These are phyloP conservation scores for Lactarius trivialis DNA, from an alignment of 768 basidiomycete species.

Conservation along the genomic window DNA sequence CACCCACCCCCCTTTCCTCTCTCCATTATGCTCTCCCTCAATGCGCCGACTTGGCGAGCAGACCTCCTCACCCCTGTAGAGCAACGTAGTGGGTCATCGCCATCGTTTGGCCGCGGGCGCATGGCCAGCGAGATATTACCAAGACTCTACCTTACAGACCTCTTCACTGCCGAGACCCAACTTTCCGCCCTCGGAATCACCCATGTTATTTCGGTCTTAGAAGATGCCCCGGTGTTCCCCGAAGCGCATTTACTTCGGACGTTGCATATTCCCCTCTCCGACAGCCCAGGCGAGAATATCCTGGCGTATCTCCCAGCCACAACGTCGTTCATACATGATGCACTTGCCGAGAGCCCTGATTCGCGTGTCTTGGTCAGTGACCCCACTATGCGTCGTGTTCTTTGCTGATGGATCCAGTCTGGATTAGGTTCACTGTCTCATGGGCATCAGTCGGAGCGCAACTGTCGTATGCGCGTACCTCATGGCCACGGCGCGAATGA, in stretches of 20 bases:
- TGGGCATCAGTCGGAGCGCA: constrained; percentile 70
- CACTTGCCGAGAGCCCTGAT: constrained; percentile 37
- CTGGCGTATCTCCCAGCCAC: constrained; percentile 40
- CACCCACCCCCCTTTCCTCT: neutral
- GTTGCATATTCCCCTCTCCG: constrained; percentile 49
- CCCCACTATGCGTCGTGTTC: too few species aligned
- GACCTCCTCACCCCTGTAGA: constrained; percentile 10
- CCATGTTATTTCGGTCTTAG: constrained; percentile 63
- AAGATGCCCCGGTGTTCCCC: constrained; percentile 36
- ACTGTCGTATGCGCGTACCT: constrained; percentile 72
- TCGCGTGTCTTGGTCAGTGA: constrained; percentile 45
- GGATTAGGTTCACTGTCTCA: constrained; percentile 65
- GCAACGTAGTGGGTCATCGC: neutral
- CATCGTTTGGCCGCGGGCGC: neutral
- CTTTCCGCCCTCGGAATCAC: constrained; percentile 61
- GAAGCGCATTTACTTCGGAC: constrained; percentile 30
- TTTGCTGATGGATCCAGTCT: neutral
- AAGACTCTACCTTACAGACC: constrained; percentile 58
- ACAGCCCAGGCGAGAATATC: constrained; percentile 38
- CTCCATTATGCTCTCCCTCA: constrained; percentile 13
- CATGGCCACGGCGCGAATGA: constrained; percentile 27
- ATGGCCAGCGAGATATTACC: constrained; percentile 34
- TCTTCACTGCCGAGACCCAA: constrained; percentile 44
- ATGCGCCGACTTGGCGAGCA: constrained; percentile 10
- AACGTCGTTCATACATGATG: constrained; percentile 46